A percentile compares a stretch with the other conserved stretches of the same genome.
Evolutionary conservation across 768 basidiomycete genomes (phyloP).

Genomic region (Sporobolomyces phaffii): DNA sequence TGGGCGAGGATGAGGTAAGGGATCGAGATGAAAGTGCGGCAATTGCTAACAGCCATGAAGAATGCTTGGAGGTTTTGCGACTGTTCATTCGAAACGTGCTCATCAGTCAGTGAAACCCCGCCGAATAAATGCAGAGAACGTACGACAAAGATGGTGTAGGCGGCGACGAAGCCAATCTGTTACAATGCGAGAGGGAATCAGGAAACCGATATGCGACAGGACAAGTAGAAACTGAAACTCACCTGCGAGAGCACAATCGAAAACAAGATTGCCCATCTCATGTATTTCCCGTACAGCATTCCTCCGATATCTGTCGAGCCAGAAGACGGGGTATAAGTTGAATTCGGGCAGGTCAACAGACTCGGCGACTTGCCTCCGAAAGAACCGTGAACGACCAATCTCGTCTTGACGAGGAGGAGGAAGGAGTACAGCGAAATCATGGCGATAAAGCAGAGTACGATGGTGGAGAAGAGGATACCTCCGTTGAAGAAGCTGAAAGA

Average conservation of each 20-base stretch:
- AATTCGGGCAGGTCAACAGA: no score
- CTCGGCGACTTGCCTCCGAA: slow-evolving; percentile 71
- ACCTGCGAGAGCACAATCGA: slow-evolving; percentile 78
- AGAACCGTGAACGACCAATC: slow-evolving; percentile 80
- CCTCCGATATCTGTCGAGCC: slow-evolving; percentile 75
- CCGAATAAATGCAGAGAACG: slow-evolving; percentile 35
- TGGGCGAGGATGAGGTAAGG: slow-evolving; percentile 74
- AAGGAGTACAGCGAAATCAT: slow-evolving; percentile 86
- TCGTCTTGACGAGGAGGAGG: slow-evolving; percentile 78
- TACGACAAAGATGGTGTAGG: slow-evolving; percentile 92
- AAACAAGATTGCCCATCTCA: slow-evolving; percentile 79
- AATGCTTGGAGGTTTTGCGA: slow-evolving; percentile 59
- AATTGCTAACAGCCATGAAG: slow-evolving; percentile 70
- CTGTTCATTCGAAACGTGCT: not conserved
- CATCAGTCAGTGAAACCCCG: not conserved
- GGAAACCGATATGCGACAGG: not conserved
- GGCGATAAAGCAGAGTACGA: slow-evolving; percentile 74
- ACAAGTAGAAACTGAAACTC: slow-evolving; percentile 41
- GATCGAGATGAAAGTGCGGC: slow-evolving; percentile 61
- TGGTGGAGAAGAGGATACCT: slow-evolving; percentile 77
- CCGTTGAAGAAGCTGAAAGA: slow-evolving; percentile 82
- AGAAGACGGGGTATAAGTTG: not conserved
- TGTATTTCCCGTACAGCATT: slow-evolving; percentile 79
- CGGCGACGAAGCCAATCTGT: slow-evolving; percentile 73
- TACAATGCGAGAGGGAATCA: no score